These are phyloP conservation scores for Metschnikowia cubensis DNA, from an alignment of 805 yeast species.

Conservation along the genomic window DNA sequence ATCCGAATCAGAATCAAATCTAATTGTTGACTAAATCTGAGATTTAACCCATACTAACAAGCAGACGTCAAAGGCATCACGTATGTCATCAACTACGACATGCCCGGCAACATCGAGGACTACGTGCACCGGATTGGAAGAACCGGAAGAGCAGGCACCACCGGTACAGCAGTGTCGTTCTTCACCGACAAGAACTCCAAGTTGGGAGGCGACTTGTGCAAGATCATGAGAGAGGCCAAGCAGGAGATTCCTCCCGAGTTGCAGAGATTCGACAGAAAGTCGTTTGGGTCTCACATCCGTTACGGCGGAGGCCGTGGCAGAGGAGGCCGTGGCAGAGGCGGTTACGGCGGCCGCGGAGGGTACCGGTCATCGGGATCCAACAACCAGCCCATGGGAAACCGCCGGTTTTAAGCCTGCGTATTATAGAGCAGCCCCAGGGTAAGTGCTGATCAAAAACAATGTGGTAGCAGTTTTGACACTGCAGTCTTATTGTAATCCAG, in stretches of 20 bases:
- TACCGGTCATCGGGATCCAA: constrained; percentile 47
- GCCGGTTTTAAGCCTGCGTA: constrained; percentile 33
- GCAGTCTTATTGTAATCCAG: no score
- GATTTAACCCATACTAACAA: constrained; percentile 26
- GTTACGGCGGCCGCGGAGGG: constrained; percentile 46
- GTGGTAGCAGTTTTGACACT: no score
- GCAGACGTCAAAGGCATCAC: constrained; percentile 97
- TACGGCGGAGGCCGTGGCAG: constrained; percentile 36
- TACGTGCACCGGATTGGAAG: constrained; percentile 98
- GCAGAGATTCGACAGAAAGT: constrained; percentile 58
- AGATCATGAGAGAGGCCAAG: constrained; percentile 92
- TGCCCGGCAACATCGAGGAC: constrained; percentile 98
- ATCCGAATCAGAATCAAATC: no score
- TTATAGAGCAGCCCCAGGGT: not conserved
- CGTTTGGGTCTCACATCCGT: constrained; percentile 58
- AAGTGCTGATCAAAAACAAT: not conserved
- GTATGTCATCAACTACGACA: constrained; percentile 88
- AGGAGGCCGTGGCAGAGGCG: constrained; percentile 37
- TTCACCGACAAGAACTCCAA: constrained; percentile 85
- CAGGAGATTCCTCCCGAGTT: constrained; percentile 83
- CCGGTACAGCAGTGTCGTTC: constrained; percentile 92
- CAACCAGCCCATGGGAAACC: constrained; percentile 46
- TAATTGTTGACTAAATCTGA: not conserved
- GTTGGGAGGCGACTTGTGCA: constrained; percentile 85
- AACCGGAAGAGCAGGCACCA: constrained; percentile 98